Evolutionary conservation across 176 grass and related monocot species (phyloP), one percentile per base, ranked within the genome.

Genomic region (Juncus effusus): DNA sequence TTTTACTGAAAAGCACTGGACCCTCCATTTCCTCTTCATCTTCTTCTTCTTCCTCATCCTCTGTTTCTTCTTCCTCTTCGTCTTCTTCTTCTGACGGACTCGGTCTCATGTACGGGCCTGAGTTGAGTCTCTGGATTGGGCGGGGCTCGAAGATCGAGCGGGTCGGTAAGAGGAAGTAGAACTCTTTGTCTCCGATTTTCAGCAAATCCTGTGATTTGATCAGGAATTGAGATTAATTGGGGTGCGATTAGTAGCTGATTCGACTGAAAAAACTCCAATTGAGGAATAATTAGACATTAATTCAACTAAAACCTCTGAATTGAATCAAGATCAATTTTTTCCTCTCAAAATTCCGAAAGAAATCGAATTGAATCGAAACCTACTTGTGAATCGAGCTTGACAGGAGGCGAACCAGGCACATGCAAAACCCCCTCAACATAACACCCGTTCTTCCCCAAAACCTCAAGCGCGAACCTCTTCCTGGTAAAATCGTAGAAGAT

Each of bases 111-210:
- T 53, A 59, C 56, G 56, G 65, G n/a, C 4, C n/a, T 40, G 52
- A 57, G 62, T 61, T 63, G 38, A 58, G 50, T 62, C 10, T 39
- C 39, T 16, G 58, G 6, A 74, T 62, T 3, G 47, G 39, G 64
- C 61, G 13, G 44, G 62, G 12, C 13, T 80, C 83, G 56, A 90
- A 96, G 52, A 96, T 78, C 76, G 91, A 96, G 39, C 86, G 80
- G 37, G 78, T 74, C 9, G 91, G 91, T 61, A 96, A 84, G 42
- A 96, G 91, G 73, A 96, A 96, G 73, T 96, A 96, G 76, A 96
- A 96, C 75, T 85, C 81, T 14, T 80, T 65, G 44, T 96, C 86
- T 2, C 91, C 91, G 64, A 87, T 96, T 84, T 96, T 86, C 16
- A 96, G 83, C 52, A 96, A 83, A 74, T 96, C 91, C 80, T 72